Evolutionary conservation across 164 flowering plant genomes (phyloP), one percentile per base, ranked within the genome.

Genomic region (Piper betle): DNA sequence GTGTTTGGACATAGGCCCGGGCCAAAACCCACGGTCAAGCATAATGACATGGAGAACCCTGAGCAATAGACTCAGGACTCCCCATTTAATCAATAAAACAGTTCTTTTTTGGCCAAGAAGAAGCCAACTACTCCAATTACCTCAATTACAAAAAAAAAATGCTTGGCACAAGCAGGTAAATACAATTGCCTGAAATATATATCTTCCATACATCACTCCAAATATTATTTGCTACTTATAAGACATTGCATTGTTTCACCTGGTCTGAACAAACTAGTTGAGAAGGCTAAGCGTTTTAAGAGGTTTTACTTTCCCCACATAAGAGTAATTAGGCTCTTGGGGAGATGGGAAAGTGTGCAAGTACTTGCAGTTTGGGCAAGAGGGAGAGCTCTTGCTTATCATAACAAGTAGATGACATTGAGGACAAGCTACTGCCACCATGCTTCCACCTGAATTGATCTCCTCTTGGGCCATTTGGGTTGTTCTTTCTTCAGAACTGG

Each of bases 321-420:
- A 0, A 66, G 46, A 1, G 65, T 64, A 20, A 42, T 6, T 46
- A 10, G 68, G 68, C 54, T 41, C 59, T 57, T 68, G 74, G 37
- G 55, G 67, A 50, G 65, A 38, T 2, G 78, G 73, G 53, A 82
- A 72, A 3, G 86, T 75, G 70, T 85, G 84, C 61, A 81, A 72
- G 60, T 69, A 80, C 73, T 85, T 85, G 83, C 91, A 85, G 55
- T 83, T 85, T 0, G 91, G 91, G 66, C 91, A 85, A 58, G 81
- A 68, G 37, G 91, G 91, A 37, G 79, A 83, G 18, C 85, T 69
- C 62, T 64, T 83, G 52, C 80, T 77, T 37, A 85, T 73, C 60
- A 85, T 85, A 10, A 85, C 91, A 50, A 85, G 76, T 12, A 83
- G 83, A 74, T 85, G 87, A 62, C 91, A 85, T 63, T 78, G 83